phyloP scores from a whole-genome alignment of 75 land plant genomes.

The Pinus taeda region DNA sequence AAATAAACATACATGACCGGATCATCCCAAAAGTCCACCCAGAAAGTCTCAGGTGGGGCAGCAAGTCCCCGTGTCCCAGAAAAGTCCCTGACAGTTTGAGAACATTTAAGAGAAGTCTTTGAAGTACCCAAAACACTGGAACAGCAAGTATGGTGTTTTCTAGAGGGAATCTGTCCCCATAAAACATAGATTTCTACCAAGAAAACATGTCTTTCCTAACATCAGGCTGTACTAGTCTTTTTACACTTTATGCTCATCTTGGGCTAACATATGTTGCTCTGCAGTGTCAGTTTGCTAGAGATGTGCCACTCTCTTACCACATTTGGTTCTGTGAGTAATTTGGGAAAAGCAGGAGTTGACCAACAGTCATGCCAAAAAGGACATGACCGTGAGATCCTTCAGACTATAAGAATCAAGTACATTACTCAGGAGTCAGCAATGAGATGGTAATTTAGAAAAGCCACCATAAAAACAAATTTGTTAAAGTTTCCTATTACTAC shows the following conservation, averaged over 20 bases:
- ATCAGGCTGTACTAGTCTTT: not conserved
- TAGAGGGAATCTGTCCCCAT: no score
- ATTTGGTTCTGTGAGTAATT: not conserved
- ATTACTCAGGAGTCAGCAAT: not conserved
- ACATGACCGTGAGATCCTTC: not conserved
- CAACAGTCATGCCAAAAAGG: not conserved
- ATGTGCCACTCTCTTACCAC: not conserved
- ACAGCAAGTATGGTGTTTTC: no score
- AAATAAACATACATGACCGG: no score
- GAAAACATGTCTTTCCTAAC: not conserved
- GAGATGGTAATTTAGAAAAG: not conserved
- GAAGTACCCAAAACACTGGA: no score
- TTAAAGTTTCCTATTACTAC: not conserved
- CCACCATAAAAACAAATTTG: not conserved
- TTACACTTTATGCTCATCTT: not conserved
- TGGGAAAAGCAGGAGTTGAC: not conserved
- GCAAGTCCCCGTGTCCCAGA: no score
- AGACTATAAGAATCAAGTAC: not conserved
- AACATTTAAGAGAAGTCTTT: no score
- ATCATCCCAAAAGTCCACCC: no score
- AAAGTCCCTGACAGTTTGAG: no score
- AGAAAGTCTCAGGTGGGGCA: no score
- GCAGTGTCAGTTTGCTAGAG: not conserved
- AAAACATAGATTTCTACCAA: not conserved
- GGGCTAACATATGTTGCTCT: not conserved